Conservation (phyloP, 2,329 filamentous ascomycete genomes). For the Didymella lethalis region DNA sequence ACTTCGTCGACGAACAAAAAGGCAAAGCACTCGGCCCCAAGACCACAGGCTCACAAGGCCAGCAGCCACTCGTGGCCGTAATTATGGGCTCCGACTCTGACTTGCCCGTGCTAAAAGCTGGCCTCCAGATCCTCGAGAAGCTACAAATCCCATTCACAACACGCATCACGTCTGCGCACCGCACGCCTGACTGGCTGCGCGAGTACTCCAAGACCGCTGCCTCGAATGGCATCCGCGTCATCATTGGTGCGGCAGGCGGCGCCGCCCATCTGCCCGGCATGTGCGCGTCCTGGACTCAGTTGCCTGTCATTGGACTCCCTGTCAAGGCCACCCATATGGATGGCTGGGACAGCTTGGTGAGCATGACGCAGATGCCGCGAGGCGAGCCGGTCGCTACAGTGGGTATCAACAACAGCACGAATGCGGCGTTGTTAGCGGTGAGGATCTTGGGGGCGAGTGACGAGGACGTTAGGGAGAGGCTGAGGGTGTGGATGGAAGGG, state of each 20-base stretch:
- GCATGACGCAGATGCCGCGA: conserved; percentile 61
- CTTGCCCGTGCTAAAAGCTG: conserved; percentile 71
- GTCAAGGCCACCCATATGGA: conserved; percentile 60
- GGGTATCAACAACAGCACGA: conserved; percentile 57
- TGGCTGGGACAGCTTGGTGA: conserved; percentile 59
- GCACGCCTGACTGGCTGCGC: conserved; percentile 59
- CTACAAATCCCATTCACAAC: conserved; percentile 76
- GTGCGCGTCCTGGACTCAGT: conserved; percentile 58
- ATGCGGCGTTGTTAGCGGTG: conserved; percentile 58
- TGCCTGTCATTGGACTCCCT: conserved; percentile 61
- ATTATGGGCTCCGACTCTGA: conserved; percentile 88
- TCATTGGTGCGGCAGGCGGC: conserved; percentile 60
- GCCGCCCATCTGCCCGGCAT: conserved; percentile 62
- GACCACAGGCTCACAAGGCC: conserved; percentile 18
- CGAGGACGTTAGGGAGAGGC: conserved; percentile 62
- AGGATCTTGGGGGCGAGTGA: conserved; percentile 58
- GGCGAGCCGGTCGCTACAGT: conserved; percentile 55
- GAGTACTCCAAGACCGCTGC: conserved; percentile 54
- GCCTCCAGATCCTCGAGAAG: conserved; percentile 70
- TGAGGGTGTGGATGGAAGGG: conserved; percentile 68
- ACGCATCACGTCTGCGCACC: conserved; percentile 77
- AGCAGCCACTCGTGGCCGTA: conserved; percentile 70
- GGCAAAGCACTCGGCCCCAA: conserved; percentile 42
- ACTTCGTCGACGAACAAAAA: conserved; percentile 66
- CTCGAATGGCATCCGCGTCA: conserved; percentile 51